A percentile compares a stretch with the other conserved stretches of the same genome.
These are phyloP conservation scores for Sphaerulina musiva DNA, from an alignment of 2,329 filamentous ascomycete genomes.

Conservation along the genomic window DNA sequence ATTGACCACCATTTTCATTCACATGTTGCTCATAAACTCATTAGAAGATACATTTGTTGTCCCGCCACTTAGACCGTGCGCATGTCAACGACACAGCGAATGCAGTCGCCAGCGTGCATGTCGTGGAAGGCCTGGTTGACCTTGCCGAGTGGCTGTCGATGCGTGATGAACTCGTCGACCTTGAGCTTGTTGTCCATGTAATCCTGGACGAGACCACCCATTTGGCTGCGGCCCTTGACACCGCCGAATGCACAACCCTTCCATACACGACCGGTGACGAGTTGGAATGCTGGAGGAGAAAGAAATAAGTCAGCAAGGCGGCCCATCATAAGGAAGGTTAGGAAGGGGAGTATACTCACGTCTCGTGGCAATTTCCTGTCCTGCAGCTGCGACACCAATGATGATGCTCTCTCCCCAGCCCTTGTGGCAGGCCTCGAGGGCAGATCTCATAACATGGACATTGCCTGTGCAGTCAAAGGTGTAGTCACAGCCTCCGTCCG, in stretches of 20 bases:
- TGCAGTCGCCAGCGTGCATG: conserved; percentile 97
- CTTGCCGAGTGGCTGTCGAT: conserved; percentile 71
- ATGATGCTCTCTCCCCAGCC: conserved; percentile 98
- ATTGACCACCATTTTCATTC: conserved; percentile 1
- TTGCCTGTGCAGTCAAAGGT: conserved; percentile 99
- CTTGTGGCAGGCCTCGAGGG: conserved; percentile 97
- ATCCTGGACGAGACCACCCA: conserved; percentile 78
- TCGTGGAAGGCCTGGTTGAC: conserved; percentile 88
- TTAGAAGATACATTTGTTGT: background rate
- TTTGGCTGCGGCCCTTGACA: conserved; percentile 93
- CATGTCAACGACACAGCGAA: conserved; percentile 82
- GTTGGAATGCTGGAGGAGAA: conserved; percentile 71
- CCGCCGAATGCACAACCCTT: conserved; percentile 96
- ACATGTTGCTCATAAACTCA: conserved; percentile 3
- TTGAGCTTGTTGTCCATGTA: conserved; percentile 87
- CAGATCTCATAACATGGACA: conserved; percentile 88
- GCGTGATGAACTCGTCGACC: conserved; percentile 99
- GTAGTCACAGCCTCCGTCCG: conserved; percentile 95
- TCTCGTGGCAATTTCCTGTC: conserved; percentile 88
- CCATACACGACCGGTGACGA: conserved; percentile 96
- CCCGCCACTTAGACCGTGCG: conserved; percentile 26
- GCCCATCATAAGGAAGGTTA: background rate
- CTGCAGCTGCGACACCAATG: conserved; percentile 93
- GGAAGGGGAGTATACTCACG: conserved; percentile 55
- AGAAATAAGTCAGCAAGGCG: conserved; percentile 11